Evolutionary conservation across 768 basidiomycete species (phyloP).

Genomic region (Suillus decipiens): DNA sequence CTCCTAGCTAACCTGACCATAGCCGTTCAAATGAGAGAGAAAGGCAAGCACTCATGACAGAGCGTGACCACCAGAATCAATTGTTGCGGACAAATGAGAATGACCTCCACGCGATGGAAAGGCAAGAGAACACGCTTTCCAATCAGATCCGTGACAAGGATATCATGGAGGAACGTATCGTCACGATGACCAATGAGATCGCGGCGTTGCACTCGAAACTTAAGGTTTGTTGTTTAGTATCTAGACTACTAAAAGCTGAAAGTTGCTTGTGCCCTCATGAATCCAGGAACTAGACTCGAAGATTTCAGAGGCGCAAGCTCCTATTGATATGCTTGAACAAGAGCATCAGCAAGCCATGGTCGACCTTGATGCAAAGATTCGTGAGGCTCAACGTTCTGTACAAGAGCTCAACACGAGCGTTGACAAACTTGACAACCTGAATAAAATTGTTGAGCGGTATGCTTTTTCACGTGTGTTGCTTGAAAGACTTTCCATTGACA

Average conservation of each 20-base stretch:
- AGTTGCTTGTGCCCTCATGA: not conserved
- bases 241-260: not conserved
- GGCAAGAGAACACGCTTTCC: slow-evolving; percentile 57
- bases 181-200: slow-evolving; percentile 60
- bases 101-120: slow-evolving; percentile 61
- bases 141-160: slow-evolving; percentile 63
- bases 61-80: slow-evolving; percentile 62
- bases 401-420: slow-evolving; percentile 68
- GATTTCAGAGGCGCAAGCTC: slow-evolving; percentile 60
- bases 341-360: slow-evolving; percentile 51
- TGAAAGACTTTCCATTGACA: not conserved
- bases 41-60: slow-evolving; percentile 52
- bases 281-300: slow-evolving; percentile 62
- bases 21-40: slow-evolving; percentile 73
- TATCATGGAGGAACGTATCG: slow-evolving; percentile 54
- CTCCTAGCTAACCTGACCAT: slow-evolving; percentile 1
- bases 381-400: slow-evolving; percentile 51
- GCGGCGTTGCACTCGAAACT: slow-evolving; percentile 41
- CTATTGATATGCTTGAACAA: slow-evolving; percentile 63
- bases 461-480: slow-evolving; percentile 14
- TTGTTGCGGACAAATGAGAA: slow-evolving; percentile 57
- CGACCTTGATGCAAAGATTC: slow-evolving; percentile 50
- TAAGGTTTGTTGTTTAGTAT: slow-evolving; percentile 44
- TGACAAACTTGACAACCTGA: slow-evolving; percentile 62
- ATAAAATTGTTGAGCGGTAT: slow-evolving; percentile 67